Base-by-base conservation (phyloP, 768 basidiomycete genomes). In the Termitomyces sp. region DNA sequence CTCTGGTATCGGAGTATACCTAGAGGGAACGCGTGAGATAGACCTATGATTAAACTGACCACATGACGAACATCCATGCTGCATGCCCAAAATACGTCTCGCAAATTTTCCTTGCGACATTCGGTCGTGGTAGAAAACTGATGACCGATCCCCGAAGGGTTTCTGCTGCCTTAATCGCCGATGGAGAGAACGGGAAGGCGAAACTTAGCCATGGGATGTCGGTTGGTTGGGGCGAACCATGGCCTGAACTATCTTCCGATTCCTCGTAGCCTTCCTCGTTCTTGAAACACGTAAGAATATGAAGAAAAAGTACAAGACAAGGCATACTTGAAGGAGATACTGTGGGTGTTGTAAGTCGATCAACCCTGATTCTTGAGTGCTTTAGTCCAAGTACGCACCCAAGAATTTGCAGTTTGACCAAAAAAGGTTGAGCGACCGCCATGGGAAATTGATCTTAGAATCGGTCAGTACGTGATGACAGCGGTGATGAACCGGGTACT, bases 1-100 rank as follows among this genome's bases (percentile, higher is more conserved):
- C 65, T 85, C 81, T 30, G 79, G 74, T 60, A 88, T 82, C n/a
- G 87, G 87, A 14, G 77, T 80, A 71, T 88, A 88, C 85, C 86
- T 87, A 61, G 18, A 28, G 38, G 49, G 30, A 33, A 28, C 52
- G 62, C 50, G 33, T 33, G 56, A 51, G 52, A n/a, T 26, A 57
- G 49, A 38, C n/a, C 33, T 57, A 55, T 51, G 51, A 55, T 44
- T 30, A 43, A 47, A 18, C 23, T 50, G 55, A 14, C 36, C 57
- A 52, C 38, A 50, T 64, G 57, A 77, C 86, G 62, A 68, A 86
- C 87, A 88, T 85, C 86, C 86, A 89, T 50, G 84, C 85, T 53
- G 83, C 86, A 68, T 88, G 83, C 64, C 79, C 79, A 70, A 78
- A 89, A 70, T 89, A 89, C 38, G 80, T 75, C 46, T 80, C 74